Conservation (phyloP, 768 basidiomycete genomes). For the Lenzites betulinus region DNA sequence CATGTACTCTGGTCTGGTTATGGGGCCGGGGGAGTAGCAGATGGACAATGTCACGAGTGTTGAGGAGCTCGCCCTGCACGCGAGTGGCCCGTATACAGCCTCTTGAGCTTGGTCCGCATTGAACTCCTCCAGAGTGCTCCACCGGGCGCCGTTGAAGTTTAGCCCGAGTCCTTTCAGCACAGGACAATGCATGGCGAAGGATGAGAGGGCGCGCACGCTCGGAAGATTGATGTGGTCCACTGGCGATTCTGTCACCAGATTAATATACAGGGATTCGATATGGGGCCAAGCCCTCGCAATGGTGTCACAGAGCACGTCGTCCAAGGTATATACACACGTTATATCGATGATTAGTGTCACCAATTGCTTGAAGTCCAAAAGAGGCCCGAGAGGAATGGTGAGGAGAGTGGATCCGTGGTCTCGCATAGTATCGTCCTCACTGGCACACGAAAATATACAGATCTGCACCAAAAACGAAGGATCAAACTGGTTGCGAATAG, state of each 20-base stretch:
- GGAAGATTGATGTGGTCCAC: too few species aligned
- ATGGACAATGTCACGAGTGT: too few species aligned
- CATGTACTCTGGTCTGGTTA: not conserved
- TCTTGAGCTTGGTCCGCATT: not conserved
- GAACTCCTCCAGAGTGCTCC: not conserved
- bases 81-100: not conserved
- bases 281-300: constrained; percentile 16
- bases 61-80: not conserved
- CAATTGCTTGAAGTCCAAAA: not conserved
- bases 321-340: not conserved
- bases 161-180: not conserved
- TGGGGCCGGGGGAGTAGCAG: too few species aligned
- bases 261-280: too few species aligned
- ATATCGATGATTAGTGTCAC: not conserved
- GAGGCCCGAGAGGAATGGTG: not conserved
- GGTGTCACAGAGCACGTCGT: constrained; percentile 6
- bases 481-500: too few species aligned
- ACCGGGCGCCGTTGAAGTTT: constrained; percentile 1
- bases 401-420: not conserved
- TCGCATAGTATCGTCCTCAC: too few species aligned
- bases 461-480: too few species aligned
- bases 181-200: constrained; percentile 8
- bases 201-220: constrained; percentile 6
- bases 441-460: too few species aligned
- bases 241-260: too few species aligned